These are phyloP conservation scores for Chernovozyma aurita DNA, from an alignment of 1,139 yeast genomes.

Conservation along the genomic window DNA sequence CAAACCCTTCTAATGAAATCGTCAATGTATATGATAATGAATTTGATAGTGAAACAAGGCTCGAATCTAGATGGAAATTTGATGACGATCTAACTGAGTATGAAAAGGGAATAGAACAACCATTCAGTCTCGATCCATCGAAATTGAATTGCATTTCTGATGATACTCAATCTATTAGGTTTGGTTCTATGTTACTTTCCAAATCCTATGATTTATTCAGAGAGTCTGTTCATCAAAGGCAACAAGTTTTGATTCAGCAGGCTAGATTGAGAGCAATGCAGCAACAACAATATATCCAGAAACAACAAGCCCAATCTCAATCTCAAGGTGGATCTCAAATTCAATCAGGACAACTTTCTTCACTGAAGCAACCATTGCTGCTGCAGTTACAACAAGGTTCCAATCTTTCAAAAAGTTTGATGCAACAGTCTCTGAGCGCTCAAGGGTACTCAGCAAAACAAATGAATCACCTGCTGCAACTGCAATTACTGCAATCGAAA, in stretches of 20 bases:
- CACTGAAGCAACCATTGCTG: too few species aligned
- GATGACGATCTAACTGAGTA: constrained; percentile 58
- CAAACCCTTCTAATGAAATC: constrained; percentile 1
- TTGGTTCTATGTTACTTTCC: constrained; percentile 85
- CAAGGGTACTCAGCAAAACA: too few species aligned
- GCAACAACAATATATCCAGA: constrained; percentile 28
- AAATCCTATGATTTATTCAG: constrained; percentile 74
- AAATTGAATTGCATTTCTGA: constrained; percentile 76
- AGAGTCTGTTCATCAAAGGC: constrained; percentile 47
- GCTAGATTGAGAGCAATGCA: constrained; percentile 45
- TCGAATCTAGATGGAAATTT: constrained; percentile 71
- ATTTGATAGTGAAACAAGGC: constrained; percentile 48
- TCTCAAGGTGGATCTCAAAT: constrained; percentile 15
- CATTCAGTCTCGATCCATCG: constrained; percentile 62
- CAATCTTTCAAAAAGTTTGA: background rate
- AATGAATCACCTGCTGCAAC: constrained; percentile 1
- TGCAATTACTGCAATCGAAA: constrained; percentile 4
- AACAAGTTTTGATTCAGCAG: constrained; percentile 40
- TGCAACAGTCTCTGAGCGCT: background rate
- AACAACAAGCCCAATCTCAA: constrained; percentile 43
- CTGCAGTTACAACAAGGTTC: constrained; percentile 6
- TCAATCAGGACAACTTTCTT: too few species aligned
- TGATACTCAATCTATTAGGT: constrained; percentile 84
- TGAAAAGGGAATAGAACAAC: constrained; percentile 44
- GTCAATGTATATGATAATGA: constrained; percentile 54